These are phyloP conservation scores for Nematocida homosporus DNA, from an alignment of 371 early-diverging fungal genomes.

Conservation along the genomic window DNA sequence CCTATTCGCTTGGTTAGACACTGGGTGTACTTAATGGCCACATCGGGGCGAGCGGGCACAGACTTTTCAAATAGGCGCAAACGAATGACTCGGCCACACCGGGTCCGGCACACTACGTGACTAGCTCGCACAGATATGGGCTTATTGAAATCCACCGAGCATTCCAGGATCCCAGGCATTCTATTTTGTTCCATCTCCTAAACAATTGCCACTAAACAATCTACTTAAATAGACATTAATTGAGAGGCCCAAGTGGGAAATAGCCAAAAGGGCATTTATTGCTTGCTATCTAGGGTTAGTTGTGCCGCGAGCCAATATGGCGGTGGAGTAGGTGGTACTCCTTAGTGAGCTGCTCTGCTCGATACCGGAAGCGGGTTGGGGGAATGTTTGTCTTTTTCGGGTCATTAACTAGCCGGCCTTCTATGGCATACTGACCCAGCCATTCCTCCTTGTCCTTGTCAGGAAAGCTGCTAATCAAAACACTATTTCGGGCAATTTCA, in stretches of 20 bases:
- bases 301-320: too few relatives aligned
- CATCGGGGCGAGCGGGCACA: conserved; percentile 16
- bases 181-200: too few relatives aligned
- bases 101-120: conserved; percentile 46
- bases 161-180: too few relatives aligned
- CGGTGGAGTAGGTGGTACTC: conserved; percentile 35
- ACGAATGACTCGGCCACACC: conserved; percentile 19
- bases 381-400: conserved; percentile 91
- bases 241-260: too few relatives aligned
- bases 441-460: conserved; percentile 80
- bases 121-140: conserved; percentile 29
- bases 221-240: neutral
- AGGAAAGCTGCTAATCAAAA: conserved; percentile 86
- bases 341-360: conserved; percentile 61
- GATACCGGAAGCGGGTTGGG: conserved; percentile 77
- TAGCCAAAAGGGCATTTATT: too few relatives aligned
- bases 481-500: conserved; percentile 86
- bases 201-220: too few relatives aligned
- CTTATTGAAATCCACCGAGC: conserved; percentile 8
- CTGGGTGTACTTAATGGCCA: conserved; percentile 35
- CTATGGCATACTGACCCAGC: conserved; percentile 77
- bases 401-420: conserved; percentile 72
- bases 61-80: conserved; percentile 8
- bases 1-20: conserved; percentile 30
- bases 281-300: too few relatives aligned